Evolutionary conservation across 108 stramenopile genomes (phyloP).

Genomic region (Nitzschia palea): DNA sequence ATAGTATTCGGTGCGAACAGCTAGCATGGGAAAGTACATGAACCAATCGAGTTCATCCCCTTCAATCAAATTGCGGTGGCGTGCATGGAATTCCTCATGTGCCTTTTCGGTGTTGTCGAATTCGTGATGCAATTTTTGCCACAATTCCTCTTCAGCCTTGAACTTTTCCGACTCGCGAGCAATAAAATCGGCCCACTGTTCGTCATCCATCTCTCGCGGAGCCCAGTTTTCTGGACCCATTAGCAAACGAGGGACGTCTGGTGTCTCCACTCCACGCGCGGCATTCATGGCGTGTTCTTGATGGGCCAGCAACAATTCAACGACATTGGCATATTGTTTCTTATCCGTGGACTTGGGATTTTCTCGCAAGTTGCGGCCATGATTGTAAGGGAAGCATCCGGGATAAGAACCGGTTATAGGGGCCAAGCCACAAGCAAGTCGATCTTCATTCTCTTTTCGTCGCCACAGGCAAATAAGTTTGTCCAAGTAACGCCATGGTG

Average conservation of each 20-base stretch:
- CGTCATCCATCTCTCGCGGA: slow-evolving; percentile 10
- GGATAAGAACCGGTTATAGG: slow-evolving; percentile 25
- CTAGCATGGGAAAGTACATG: slow-evolving; percentile 40
- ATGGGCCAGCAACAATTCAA: too few relatives aligned
- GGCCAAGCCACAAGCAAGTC: slow-evolving; percentile 35
- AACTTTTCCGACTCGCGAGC: slow-evolving; percentile 4
- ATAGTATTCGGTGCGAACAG: slow-evolving; percentile 36
- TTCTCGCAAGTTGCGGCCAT: background rate
- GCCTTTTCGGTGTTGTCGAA: slow-evolving; percentile 14
- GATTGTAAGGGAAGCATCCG: slow-evolving; percentile 26
- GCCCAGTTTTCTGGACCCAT: slow-evolving; percentile 24
- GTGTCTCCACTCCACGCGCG: too few relatives aligned
- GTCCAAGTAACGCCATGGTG: slow-evolving; percentile 37
- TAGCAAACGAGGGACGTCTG: background rate
- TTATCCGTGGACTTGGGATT: too few relatives aligned
- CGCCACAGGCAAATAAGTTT: slow-evolving; percentile 56
- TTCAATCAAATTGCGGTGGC: slow-evolving; percentile 16
- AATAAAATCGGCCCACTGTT: slow-evolving; percentile 21
- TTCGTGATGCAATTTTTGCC: background rate
- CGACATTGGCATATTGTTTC: too few relatives aligned
- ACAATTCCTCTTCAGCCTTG: slow-evolving; percentile 13
- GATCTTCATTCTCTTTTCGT: slow-evolving; percentile 39
- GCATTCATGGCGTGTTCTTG: too few relatives aligned
- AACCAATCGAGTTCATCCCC: slow-evolving; percentile 17
- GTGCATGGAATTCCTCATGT: slow-evolving; percentile 16